These are phyloP conservation scores for Macrolepiota dolichaula DNA, from an alignment of 768 basidiomycete genomes.

Conservation along the genomic window DNA sequence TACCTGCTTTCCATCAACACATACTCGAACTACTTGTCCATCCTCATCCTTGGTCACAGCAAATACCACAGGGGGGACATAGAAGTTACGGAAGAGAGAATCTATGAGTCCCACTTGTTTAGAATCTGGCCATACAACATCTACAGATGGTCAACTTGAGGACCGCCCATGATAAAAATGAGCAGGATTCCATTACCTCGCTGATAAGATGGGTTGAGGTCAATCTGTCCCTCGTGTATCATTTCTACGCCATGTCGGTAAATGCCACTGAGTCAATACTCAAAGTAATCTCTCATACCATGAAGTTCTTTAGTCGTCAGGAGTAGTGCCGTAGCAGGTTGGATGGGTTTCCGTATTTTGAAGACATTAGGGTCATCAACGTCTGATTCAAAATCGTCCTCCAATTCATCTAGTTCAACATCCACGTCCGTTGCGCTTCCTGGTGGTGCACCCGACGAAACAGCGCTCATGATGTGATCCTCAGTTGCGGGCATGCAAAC, in stretches of 20 bases:
- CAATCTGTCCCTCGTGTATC: slow-evolving; percentile 68
- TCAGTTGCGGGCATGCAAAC: neutral
- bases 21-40: slow-evolving; percentile 53
- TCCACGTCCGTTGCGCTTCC: slow-evolving; percentile 7
- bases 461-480: neutral
- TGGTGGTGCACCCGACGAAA: neutral
- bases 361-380: slow-evolving; percentile 38
- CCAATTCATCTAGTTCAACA: slow-evolving; percentile 44
- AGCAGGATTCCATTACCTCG: slow-evolving; percentile 8
- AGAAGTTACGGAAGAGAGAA: slow-evolving; percentile 74
- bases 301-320: slow-evolving; percentile 45
- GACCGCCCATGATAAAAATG: neutral
- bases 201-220: slow-evolving; percentile 50
- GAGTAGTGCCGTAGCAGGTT: slow-evolving; percentile 35
- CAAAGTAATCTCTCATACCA: slow-evolving; percentile 28
- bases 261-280: neutral
- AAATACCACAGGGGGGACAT: slow-evolving; percentile 78
- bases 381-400: slow-evolving; percentile 41
- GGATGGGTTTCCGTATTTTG: slow-evolving; percentile 38
- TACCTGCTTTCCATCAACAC: slow-evolving; percentile 85
- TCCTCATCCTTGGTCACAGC: slow-evolving; percentile 54
- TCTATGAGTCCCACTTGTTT: slow-evolving; percentile 76
- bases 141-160: slow-evolving; percentile 29
- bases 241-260: slow-evolving; percentile 33
- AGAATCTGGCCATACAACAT: slow-evolving; percentile 70